Percentiles rank a stretch among this genome's conserved stretches.
Conservation (phyloP, 306 rosid genomes). For the Castanospermum australe region DNA sequence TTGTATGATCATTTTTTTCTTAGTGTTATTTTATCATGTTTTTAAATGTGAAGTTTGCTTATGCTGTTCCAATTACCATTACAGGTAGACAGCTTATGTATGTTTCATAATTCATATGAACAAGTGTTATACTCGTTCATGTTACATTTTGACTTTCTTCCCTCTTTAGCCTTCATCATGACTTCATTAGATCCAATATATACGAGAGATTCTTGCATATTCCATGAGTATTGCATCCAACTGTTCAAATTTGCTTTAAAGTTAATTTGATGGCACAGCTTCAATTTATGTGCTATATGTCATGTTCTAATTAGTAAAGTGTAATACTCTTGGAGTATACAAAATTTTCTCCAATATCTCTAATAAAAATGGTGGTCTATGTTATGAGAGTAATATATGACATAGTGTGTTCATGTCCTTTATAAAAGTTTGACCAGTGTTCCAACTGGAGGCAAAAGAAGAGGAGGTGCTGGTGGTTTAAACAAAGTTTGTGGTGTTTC, state of each 20-base stretch:
- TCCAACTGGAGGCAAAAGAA: slow-evolving; percentile 59
- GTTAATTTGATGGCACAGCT: neutral
- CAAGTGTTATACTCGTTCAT: neutral
- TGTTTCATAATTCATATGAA: neutral
- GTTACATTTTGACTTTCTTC: neutral
- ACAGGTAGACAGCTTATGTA: neutral
- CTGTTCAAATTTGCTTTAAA: neutral
- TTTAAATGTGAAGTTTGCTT: neutral
- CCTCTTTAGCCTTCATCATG: neutral
- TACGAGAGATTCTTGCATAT: neutral
- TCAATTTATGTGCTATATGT: neutral
- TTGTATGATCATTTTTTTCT: neutral
- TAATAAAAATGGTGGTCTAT: neutral
- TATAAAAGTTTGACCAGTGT: slow-evolving; percentile 36
- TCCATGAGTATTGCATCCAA: neutral
- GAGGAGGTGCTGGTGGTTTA: slow-evolving; percentile 77
- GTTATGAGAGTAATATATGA: slow-evolving; percentile 4
- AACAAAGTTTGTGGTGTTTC: slow-evolving; percentile 82
- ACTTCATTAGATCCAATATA: neutral
- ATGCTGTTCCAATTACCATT: neutral
- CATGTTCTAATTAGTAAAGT: neutral
- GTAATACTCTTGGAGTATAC: neutral
- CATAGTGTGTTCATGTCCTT: neutral
- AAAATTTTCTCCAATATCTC: neutral
- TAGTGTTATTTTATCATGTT: slow-evolving; percentile 11